phyloP scores from a whole-genome alignment of 2,329 filamentous ascomycete genomes.

The Phialophora verrucosa region DNA sequence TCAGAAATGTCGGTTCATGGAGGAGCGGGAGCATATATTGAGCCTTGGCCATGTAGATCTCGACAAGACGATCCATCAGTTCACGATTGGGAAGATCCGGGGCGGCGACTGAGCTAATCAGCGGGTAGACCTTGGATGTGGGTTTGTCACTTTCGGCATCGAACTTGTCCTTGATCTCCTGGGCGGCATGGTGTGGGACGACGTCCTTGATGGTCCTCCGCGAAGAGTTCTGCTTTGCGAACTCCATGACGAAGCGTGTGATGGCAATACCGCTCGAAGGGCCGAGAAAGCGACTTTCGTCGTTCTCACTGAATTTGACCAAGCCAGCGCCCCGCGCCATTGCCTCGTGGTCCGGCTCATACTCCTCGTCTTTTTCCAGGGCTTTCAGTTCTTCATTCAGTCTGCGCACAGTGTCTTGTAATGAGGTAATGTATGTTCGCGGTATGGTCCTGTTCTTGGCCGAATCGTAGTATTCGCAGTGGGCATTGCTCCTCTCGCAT shows the following conservation, averaged over 20 bases:
- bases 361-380: constrained; percentile 76
- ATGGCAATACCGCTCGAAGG: constrained; percentile 96
- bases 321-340: constrained; percentile 85
- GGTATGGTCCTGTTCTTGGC: constrained; percentile 84
- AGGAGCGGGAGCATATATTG: constrained; percentile 87
- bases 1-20: constrained; percentile 78
- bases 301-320: constrained; percentile 81
- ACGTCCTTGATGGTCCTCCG: constrained; percentile 91
- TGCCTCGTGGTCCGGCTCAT: constrained; percentile 76
- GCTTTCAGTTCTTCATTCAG: constrained; percentile 81
- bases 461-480: constrained; percentile 95
- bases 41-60: constrained; percentile 86
- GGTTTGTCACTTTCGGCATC: constrained; percentile 68
- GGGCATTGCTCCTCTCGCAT: constrained; percentile 87
- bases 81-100: constrained; percentile 73
- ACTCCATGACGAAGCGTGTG: constrained; percentile 91
- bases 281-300: constrained; percentile 89
- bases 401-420: constrained; percentile 83
- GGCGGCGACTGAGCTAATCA: constrained; percentile 84
- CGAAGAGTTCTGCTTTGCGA: constrained; percentile 91
- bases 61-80: constrained; percentile 77
- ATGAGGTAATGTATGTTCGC: constrained; percentile 86
- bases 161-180: constrained; percentile 72
- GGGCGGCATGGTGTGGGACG: constrained; percentile 74
- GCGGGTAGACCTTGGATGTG: constrained; percentile 82